Conservation (phyloP, 169 alveolate species). For the Theileria sp. region DNA sequence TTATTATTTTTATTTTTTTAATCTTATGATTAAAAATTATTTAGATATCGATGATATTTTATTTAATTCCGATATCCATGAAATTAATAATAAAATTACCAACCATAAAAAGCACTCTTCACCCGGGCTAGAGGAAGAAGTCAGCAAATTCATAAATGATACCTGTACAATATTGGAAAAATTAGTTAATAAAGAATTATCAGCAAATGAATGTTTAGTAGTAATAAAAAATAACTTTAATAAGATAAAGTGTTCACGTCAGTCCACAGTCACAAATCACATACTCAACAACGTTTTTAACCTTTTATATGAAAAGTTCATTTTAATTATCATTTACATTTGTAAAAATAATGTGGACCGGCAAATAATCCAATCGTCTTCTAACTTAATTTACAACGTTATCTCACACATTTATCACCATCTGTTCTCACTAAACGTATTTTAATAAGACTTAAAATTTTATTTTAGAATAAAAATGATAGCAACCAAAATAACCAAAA, state of each 20-base stretch:
- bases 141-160: neutral
- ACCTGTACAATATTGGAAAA: neutral
- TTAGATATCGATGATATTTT: neutral
- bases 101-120: neutral
- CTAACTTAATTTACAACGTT: neutral
- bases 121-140: neutral
- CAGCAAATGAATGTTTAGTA: neutral
- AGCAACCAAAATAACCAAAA: neutral
- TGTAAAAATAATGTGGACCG: neutral
- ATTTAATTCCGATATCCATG: neutral
- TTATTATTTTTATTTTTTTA: too few relatives aligned
- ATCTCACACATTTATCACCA: neutral
- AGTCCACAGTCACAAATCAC: neutral
- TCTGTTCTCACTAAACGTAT: neutral
- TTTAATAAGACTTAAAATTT: too few relatives aligned
- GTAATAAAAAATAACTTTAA: neutral
- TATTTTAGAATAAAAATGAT: neutral
- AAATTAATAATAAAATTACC: neutral
- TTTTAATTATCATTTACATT: conserved; percentile 5
- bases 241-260: neutral
- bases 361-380: neutral
- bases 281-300: neutral
- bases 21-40: neutral
- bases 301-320: conserved; percentile 11
- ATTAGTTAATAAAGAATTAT: neutral